Evolutionary conservation across 495 filamentous ascomycete genomes (phyloP), one percentile per base, ranked within the genome.

Genomic region (Parathielavia appendiculata): DNA sequence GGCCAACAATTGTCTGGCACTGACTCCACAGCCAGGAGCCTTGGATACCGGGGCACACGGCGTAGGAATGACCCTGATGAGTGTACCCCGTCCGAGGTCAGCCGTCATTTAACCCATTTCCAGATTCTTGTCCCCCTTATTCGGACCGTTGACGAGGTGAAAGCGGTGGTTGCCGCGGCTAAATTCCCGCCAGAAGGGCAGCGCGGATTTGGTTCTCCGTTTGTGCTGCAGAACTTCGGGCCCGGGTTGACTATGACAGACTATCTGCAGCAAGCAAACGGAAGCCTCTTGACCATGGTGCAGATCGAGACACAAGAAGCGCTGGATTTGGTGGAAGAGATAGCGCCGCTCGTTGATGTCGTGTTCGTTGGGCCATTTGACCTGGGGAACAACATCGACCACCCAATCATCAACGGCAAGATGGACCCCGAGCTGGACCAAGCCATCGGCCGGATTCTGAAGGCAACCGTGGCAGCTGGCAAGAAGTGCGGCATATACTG

Each of bases 251-350:
- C 78, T 5, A 63, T 77, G 57, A 77, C 77, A 3, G 83, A 87
- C 41, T 95, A 95, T 61, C 76, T 90, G 23, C 80, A 86, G 60
- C 81, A 90, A 57, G 87, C 89, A 26, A 92, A 92, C 70, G 80
- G 82, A 11, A 77, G 79, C 39, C 72, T 92, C 13, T 67, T 90
- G 35, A 87, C 86, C 20, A 85, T 90, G 64, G 81, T 91, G 32
- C 90, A 93, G 74, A 91, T 93, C 55, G 90, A 95, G 71, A 93
- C 90, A 0, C 76, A 76, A 59, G 85, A 85, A 62, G 88, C 88
- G 0, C 72, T 93, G 43, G 81, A 87, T 4, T 75, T 81, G 56
- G 81, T 89, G 22, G 81, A 87, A 52, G 84, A 82, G 47, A 92
- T 93, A 59, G 88, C 88, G 11, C 79, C 80, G 9, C 79, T 91